These are phyloP conservation scores for Beta lomatogona DNA, from an alignment of 179 eudicot species.

Conservation along the genomic window DNA sequence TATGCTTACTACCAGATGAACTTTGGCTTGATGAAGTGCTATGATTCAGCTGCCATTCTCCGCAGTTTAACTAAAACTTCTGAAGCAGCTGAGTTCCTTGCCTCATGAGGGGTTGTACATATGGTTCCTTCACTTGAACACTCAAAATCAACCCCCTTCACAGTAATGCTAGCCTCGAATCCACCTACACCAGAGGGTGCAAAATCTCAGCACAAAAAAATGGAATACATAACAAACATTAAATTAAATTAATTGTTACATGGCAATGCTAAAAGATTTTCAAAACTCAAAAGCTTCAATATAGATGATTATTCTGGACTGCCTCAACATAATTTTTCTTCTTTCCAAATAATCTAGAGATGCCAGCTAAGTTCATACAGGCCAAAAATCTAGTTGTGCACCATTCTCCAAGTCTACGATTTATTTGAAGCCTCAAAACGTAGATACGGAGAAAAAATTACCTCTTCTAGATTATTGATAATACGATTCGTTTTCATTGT, in stretches of 20 bases:
- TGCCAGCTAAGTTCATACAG: background rate
- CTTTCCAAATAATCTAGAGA: too few relatives aligned
- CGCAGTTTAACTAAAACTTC: conserved; percentile 43
- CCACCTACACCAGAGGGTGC: conserved; percentile 41
- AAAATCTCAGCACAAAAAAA: conserved; percentile 8
- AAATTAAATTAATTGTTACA: background rate
- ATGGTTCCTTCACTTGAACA: conserved; percentile 38
- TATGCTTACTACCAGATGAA: background rate
- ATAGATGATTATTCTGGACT: background rate
- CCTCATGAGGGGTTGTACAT: conserved; percentile 37
- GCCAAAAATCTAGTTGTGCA: background rate
- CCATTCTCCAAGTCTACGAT: background rate
- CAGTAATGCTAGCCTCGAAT: conserved; percentile 39
- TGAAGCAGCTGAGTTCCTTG: conserved; percentile 67
- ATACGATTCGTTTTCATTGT: background rate
- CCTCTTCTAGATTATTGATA: background rate
- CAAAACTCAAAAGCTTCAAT: background rate
- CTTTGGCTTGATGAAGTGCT: background rate
- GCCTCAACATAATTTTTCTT: background rate
- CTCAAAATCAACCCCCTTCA: conserved; percentile 54
- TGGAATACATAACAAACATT: background rate
- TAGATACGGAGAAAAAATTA: background rate
- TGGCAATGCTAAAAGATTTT: background rate
- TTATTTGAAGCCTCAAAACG: background rate
- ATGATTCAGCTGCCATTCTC: conserved; percentile 30